Percentiles rank a stretch among this genome's conserved stretches.
Conservation (phyloP, 2,329 filamentous ascomycete species). For the Fusarium torreyae region DNA sequence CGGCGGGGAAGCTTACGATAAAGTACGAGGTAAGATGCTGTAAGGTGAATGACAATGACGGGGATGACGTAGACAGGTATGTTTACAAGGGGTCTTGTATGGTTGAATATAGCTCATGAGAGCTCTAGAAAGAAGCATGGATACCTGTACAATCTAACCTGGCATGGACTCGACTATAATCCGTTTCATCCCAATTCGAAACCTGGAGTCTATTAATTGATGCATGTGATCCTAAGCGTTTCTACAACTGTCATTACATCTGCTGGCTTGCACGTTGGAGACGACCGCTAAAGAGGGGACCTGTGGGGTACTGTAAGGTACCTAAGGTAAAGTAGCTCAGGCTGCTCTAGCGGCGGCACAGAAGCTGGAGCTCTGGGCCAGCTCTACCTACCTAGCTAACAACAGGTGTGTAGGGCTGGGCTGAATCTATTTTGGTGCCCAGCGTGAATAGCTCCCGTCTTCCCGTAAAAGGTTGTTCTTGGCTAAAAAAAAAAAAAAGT, state of each 20-base stretch:
- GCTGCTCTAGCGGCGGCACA: conserved; percentile 1
- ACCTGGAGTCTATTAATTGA: conserved; percentile 10
- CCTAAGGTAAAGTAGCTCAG: conserved; percentile 2
- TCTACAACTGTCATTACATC: background rate
- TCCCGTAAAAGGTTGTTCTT: background rate
- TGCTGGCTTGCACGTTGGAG: conserved; percentile 7
- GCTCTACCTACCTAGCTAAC: background rate
- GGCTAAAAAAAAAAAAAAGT: background rate
- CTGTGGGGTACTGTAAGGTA: conserved; percentile 31
- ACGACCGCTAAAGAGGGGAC: conserved; percentile 30
- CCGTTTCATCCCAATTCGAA: background rate
- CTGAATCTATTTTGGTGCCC: background rate
- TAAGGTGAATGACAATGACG: conserved; percentile 18
- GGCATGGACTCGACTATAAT: background rate
- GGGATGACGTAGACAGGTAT: conserved; percentile 42
- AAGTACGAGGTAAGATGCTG: conserved; percentile 39
- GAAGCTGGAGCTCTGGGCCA: conserved; percentile 10
- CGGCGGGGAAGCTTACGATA: conserved; percentile 41
- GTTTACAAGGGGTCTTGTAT: conserved; percentile 24
- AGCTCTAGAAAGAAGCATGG: background rate
- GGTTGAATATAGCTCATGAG: conserved; percentile 20
- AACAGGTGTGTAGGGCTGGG: background rate
- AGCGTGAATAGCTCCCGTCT: background rate
- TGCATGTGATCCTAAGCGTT: conserved; percentile 24
- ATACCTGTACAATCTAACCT: background rate